Percentiles rank a stretch among this genome's conserved stretches.
phyloP scores from a whole-genome alignment of 805 yeast species.

The Candida railenensis region DNA sequence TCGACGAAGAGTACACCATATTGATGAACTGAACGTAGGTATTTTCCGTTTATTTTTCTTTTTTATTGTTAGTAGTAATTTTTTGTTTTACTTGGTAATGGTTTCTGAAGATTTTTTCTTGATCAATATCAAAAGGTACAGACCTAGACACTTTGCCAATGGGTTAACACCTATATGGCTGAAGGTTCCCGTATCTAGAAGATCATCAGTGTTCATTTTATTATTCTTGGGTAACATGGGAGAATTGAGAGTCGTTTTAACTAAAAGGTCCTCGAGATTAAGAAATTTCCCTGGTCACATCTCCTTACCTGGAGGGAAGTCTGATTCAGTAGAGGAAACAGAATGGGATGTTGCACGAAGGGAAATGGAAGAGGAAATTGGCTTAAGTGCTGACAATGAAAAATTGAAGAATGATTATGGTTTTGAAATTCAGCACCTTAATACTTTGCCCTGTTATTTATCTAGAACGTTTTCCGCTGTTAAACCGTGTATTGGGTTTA shows the following conservation, averaged over 20 bases:
- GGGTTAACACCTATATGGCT: slow-evolving; percentile 53
- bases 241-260: slow-evolving; percentile 74
- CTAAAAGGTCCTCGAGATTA: slow-evolving; percentile 70
- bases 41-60: background rate
- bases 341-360: slow-evolving; percentile 77
- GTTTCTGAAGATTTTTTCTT: slow-evolving; percentile 19
- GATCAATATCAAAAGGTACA: slow-evolving; percentile 30
- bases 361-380: slow-evolving; percentile 87
- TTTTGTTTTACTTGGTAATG: background rate
- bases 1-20: too few species aligned
- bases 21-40: background rate
- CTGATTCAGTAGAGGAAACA: slow-evolving; percentile 64
- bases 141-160: slow-evolving; percentile 31
- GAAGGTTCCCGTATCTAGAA: slow-evolving; percentile 58
- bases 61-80: background rate
- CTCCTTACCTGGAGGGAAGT: slow-evolving; percentile 92
- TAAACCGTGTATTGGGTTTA: slow-evolving; percentile 71
- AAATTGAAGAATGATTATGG: slow-evolving; percentile 46
- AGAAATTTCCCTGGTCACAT: slow-evolving; percentile 84
- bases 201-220: slow-evolving; percentile 78
- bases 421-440: slow-evolving; percentile 57
- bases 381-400: slow-evolving; percentile 53
- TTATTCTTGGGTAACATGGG: slow-evolving; percentile 72
- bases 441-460: slow-evolving; percentile 72
- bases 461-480: slow-evolving; percentile 83